phyloP scores from a whole-genome alignment of 306 rosid genomes.

The Cucurbita maxima region DNA sequence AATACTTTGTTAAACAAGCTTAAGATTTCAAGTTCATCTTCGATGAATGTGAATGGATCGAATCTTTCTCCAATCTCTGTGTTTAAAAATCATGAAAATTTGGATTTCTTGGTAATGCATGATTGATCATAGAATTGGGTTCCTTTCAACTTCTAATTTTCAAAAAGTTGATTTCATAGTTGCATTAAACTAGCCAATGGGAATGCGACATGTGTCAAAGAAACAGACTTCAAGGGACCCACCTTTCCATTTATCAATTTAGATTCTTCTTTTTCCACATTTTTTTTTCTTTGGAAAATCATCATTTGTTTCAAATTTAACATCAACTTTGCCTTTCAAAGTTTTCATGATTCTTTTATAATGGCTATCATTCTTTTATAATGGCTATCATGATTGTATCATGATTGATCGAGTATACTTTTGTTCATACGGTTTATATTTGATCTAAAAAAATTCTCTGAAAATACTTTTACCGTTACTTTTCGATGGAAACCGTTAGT shows the following conservation, averaged over 20 bases:
- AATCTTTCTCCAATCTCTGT: background rate
- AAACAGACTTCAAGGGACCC: background rate
- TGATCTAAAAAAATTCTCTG: too few relatives aligned
- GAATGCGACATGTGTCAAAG: background rate
- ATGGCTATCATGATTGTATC: background rate
- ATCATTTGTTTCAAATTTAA: background rate
- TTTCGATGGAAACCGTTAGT: too few relatives aligned
- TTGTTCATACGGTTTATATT: background rate
- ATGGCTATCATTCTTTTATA: background rate
- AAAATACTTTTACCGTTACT: too few relatives aligned
- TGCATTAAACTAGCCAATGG: background rate
- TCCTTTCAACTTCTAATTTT: slow-evolving; percentile 2
- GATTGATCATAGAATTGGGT: background rate
- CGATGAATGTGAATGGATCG: background rate
- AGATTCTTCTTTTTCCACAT: slow-evolving; percentile 2
- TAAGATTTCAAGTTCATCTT: background rate
- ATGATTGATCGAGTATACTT: background rate
- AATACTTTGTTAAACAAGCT: too few relatives aligned
- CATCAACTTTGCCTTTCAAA: background rate
- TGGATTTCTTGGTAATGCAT: background rate
- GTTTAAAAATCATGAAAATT: background rate
- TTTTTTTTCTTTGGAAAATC: background rate
- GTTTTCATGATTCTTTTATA: background rate
- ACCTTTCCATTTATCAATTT: background rate
- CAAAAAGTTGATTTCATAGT: background rate